These are phyloP conservation scores for Torulaspora quercuum DNA, from an alignment of 805 yeast species.

Conservation along the genomic window DNA sequence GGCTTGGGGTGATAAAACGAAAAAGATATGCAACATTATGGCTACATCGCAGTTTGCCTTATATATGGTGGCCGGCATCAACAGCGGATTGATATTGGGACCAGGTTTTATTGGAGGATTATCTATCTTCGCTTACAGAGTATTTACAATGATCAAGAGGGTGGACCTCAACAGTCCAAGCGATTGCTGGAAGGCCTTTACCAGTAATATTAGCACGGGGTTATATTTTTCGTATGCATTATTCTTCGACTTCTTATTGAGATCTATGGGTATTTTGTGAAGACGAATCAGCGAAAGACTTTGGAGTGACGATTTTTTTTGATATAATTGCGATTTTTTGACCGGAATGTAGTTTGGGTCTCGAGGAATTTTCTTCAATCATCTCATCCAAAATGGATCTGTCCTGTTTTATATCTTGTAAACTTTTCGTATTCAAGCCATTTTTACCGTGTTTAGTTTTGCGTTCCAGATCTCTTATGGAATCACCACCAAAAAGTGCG, in stretches of 20 bases:
- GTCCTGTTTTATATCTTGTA: constrained; percentile 14
- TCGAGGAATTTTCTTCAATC: constrained; percentile 19
- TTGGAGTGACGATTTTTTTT: constrained; percentile 10
- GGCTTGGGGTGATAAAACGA: constrained; percentile 84
- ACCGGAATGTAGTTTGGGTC: constrained; percentile 22
- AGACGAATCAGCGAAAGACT: not conserved
- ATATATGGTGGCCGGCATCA: constrained; percentile 62
- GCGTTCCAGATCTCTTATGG: constrained; percentile 20
- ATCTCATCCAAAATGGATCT: constrained; percentile 17
- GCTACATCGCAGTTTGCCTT: constrained; percentile 65
- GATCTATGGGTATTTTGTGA: constrained; percentile 33
- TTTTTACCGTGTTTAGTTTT: constrained; percentile 5
- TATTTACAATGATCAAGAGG: constrained; percentile 61
- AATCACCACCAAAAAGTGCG: constrained; percentile 30
- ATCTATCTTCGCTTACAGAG: constrained; percentile 62
- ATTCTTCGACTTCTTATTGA: constrained; percentile 58
- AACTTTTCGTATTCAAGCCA: constrained; percentile 4
- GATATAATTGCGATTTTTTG: constrained; percentile 7
- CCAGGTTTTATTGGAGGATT: constrained; percentile 75
- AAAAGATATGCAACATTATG: constrained; percentile 60
- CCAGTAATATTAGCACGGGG: constrained; percentile 74
- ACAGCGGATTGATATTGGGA: constrained; percentile 67
- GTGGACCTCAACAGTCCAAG: constrained; percentile 79
- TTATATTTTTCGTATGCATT: constrained; percentile 64
- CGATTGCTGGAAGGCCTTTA: constrained; percentile 80